Percentiles rank a stretch among this genome's conserved stretches.
Evolutionary conservation across 805 yeast species (phyloP).

Genomic region (Metschnikowia baotianmanensis): DNA sequence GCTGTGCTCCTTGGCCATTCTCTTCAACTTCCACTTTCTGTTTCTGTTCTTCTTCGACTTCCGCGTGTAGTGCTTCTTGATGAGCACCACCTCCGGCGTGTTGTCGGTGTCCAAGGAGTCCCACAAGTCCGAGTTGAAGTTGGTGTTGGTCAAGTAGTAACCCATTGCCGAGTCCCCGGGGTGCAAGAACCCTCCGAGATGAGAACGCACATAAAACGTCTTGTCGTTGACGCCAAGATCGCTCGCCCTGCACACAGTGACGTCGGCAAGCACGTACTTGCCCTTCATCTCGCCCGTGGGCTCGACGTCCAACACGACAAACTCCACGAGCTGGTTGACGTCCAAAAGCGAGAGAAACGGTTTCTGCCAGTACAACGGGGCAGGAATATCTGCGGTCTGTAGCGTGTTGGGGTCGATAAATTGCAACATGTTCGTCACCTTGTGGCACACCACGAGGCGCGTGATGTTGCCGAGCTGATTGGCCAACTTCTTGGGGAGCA

Average conservation of each 20-base stretch:
- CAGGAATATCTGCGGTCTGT: slow-evolving; percentile 70
- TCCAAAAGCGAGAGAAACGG: slow-evolving; percentile 80
- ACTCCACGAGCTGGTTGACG: slow-evolving; percentile 74
- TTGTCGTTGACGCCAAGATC: slow-evolving; percentile 87
- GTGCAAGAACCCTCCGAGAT: slow-evolving; percentile 89
- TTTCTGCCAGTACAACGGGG: slow-evolving; percentile 74
- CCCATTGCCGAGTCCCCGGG: slow-evolving; percentile 97
- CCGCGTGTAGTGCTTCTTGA: slow-evolving; percentile 85
- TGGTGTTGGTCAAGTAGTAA: slow-evolving; percentile 78
- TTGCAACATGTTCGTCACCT: slow-evolving; percentile 78
- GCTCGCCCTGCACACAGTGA: slow-evolving; percentile 83
- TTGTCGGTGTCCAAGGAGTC: slow-evolving; percentile 62
- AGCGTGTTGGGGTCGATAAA: slow-evolving; percentile 82
- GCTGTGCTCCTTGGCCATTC: slow-evolving; percentile 95
- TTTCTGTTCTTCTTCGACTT: slow-evolving; percentile 70
- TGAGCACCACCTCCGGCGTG: slow-evolving; percentile 81
- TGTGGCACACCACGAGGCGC: slow-evolving; percentile 79
- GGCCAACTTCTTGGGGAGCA: slow-evolving; percentile 85
- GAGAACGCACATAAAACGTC: slow-evolving; percentile 82
- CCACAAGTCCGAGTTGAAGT: slow-evolving; percentile 84
- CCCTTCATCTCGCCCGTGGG: slow-evolving; percentile 81
- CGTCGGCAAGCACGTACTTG: slow-evolving; percentile 80
- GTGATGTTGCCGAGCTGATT: slow-evolving; percentile 78
- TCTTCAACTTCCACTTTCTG: slow-evolving; percentile 88
- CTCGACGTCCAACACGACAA: slow-evolving; percentile 89